Base-by-base conservation (phyloP, 306 rosid genomes). In the Spatholobus suberectus region DNA sequence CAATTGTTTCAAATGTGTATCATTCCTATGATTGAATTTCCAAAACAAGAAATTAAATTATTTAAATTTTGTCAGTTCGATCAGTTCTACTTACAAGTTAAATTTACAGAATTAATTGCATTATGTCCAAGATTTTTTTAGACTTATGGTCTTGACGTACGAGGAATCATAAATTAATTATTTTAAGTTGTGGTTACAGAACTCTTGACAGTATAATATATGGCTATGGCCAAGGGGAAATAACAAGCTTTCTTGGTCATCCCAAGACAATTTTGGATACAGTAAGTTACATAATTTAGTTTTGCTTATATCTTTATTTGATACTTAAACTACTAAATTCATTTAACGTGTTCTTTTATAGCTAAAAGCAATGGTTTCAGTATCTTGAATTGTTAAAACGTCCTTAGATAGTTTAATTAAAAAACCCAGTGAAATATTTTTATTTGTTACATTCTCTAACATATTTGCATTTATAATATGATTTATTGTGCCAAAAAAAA, bases 151-250 rank as follows among this genome's bases (percentile, higher is more conserved):
- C 17, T 38, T 68, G 32, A n/a, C n/a, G n/a, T n/a, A 67, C 8
- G 5, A 67, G 4, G 44, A 4, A 73, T 15, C 15, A 6, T 1
- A 35, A 55, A 6, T 57, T 17, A 49, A 20, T 78, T 38, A 14
- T 13, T 79, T 38, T 13, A 34, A 7, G 49, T 27, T 59, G 18
- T 35, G 14, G 0, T 13, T 81, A 40, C 87, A 86, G 93, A 68
- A 90, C 90, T 17, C 5, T 90, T 41, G 94, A 90, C 43, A 58
- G 77, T 0, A 3, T 77, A 1, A 34, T 89, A n/a, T 84, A 49
- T 35, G 82, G 73, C 23, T 77, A 57, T 35, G 88, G 91, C 17
- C 77, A 80, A 74, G 92, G 94, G 7, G 89, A 82, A 54, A 0
- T 89, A 24, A 20, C 68, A 32, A 61, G 82, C 73, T 75, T 89